Base-by-base conservation (phyloP, 192 early-diverging fungal genomes). In the Backusella psychrophila region DNA sequence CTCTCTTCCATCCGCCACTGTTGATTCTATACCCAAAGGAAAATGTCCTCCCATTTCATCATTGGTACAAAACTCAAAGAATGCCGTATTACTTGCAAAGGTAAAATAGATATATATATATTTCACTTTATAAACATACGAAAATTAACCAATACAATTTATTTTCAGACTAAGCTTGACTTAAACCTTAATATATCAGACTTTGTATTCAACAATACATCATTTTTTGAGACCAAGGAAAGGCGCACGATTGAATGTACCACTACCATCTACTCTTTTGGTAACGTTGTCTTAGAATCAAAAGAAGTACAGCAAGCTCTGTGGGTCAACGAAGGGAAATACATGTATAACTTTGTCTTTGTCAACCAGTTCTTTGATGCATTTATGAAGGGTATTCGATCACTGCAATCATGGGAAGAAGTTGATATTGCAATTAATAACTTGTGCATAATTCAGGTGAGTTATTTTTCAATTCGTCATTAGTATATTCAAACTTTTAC, bases 361-460 rank as follows among this genome's bases (percentile, higher is more conserved):
- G 85, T 85, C 7, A 88, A 86, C 72, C 85, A 88, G 49, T 88
- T 88, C 75, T 88, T 88, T 80, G 78, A 83, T 69, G 80, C 83
- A 5, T 88, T 88, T 35, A 78, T 88, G 78, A 85, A 83, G 41
- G 82, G 85, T n/a, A 78, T 88, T 36, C 74, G 75, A 56, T 73
- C 71, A 6, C 59, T 88, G 15, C 81, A 77, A 6, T 77, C 81
- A 3, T 77, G 75, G 77, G 85, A 84, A n/a, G 81, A 88, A 68
- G 81, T 88, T 14, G 85, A 88, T 65, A 75, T 82, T n/a, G 85
- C 87, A 2, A 73, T 88, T 6, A 74, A 77, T 36, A 88, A 88
- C 35, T 52, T 88, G 41, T 85, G 85, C 42, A 56, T 88, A 56
- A 77, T 86, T 29, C 87, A 88, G 72, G 77, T 88, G 73, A 78